Evolutionary conservation across 1,284 basidiomycete species (phyloP).

Genomic region (Leucoagaricus sp.): DNA sequence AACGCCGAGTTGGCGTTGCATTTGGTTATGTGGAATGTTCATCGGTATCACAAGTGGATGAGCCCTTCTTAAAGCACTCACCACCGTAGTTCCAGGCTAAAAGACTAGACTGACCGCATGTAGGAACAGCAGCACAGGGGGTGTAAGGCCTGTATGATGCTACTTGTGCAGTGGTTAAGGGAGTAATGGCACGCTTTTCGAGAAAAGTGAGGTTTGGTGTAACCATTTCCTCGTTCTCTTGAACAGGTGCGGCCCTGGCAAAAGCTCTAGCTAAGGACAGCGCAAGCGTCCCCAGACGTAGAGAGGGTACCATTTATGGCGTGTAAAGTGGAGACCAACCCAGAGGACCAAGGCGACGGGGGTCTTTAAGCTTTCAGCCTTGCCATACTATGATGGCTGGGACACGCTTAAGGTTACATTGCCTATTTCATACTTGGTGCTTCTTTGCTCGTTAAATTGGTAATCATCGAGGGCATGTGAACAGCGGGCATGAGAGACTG

Average conservation of each 20-base stretch:
- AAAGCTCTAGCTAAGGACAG: not conserved
- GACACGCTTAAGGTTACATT: too few relatives aligned
- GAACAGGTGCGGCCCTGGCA: not conserved
- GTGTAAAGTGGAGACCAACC: too few relatives aligned
- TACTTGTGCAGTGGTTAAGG: conserved; percentile 1
- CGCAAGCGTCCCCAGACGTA: not conserved
- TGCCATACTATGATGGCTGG: too few relatives aligned
- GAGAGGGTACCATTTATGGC: not conserved
- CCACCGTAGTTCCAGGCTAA: conserved; percentile 61
- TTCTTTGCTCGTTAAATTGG: too few relatives aligned
- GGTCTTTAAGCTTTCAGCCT: too few relatives aligned
- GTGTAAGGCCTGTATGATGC: conserved; percentile 52
- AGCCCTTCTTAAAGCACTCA: conserved; percentile 24
- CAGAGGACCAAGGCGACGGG: too few relatives aligned
- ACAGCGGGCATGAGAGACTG: too few relatives aligned
- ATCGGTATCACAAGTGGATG: not conserved
- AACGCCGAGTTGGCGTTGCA: conserved; percentile 48
- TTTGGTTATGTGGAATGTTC: conserved; percentile 18
- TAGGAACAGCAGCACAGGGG: conserved; percentile 55
- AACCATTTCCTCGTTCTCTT: not conserved
- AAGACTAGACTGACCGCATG: conserved; percentile 48
- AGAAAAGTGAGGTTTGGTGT: not conserved
- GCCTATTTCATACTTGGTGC: too few relatives aligned
- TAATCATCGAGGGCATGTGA: too few relatives aligned
- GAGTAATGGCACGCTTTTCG: not conserved